A percentile compares a stretch with the other conserved stretches of the same genome.
These are phyloP conservation scores for Skeletonema grethae DNA, from an alignment of 108 stramenopile species.

Conservation along the genomic window DNA sequence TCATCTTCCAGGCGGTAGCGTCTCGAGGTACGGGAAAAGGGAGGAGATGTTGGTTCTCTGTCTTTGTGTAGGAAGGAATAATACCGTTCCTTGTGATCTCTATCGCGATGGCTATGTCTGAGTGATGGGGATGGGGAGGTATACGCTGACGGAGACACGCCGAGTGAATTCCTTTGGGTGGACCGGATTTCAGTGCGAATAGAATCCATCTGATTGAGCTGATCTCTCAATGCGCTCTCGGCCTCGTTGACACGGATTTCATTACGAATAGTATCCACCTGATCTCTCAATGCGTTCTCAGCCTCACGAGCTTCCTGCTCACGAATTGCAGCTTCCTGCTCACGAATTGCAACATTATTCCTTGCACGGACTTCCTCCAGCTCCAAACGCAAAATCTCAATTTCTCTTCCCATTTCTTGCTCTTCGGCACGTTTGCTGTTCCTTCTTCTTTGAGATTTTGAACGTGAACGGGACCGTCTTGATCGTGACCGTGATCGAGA, in stretches of 20 bases:
- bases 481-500: background rate
- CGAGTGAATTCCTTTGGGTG: too few species aligned
- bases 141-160: background rate
- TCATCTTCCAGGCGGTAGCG: background rate
- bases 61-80: background rate
- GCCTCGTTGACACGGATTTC: background rate
- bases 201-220: too few species aligned
- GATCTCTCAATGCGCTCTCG: too few species aligned
- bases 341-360: background rate
- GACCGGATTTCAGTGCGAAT: too few species aligned
- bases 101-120: background rate
- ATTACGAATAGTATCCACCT: background rate
- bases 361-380: slow-evolving; percentile 6
- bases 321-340: background rate
- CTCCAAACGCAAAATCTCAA: slow-evolving; percentile 12
- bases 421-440: slow-evolving; percentile 7
- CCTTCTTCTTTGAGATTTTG: slow-evolving; percentile 15
- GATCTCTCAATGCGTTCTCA: background rate
- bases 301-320: slow-evolving; percentile 1
- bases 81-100: background rate
- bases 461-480: background rate
- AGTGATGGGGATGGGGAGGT: too few species aligned
- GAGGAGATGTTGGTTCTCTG: background rate
- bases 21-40: background rate
- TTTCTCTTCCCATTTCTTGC: slow-evolving; percentile 13